These are phyloP conservation scores for Pythium rhizo-oryzae DNA, from an alignment of 352 stramenopile species.

Conservation along the genomic window DNA sequence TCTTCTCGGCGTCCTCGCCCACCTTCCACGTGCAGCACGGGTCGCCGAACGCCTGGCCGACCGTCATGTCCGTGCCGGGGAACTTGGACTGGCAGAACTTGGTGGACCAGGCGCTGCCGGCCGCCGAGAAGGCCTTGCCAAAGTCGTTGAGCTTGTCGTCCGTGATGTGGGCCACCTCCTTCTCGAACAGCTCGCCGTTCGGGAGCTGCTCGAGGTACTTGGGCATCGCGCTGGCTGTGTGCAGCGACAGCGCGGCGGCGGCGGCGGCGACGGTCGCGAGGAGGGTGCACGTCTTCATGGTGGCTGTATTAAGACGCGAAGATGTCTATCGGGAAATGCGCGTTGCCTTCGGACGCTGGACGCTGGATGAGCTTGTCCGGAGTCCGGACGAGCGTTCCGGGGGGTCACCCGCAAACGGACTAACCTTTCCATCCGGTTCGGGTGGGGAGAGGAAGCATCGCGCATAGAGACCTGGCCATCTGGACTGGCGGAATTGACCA, in stretches of 20 bases:
- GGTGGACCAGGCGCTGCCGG: conserved; percentile 34
- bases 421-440: not conserved
- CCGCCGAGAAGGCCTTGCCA: conserved; percentile 35
- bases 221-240: conserved; percentile 52
- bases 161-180: conserved; percentile 39
- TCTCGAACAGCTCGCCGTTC: conserved; percentile 41
- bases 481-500: not conserved
- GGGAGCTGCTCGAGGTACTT: conserved; percentile 41
- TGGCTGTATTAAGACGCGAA: conserved; percentile 13
- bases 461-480: not conserved
- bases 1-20: conserved; percentile 18
- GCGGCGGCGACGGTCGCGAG: conserved; percentile 74
- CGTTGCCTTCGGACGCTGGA: too few species aligned
- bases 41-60: conserved; percentile 57
- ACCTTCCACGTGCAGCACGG: conserved; percentile 48
- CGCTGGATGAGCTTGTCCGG: not conserved
- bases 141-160: conserved; percentile 41
- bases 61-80: conserved; percentile 42
- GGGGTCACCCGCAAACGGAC: too few species aligned
- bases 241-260: conserved; percentile 69
- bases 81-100: conserved; percentile 41
- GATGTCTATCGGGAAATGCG: not conserved
- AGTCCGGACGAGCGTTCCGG: too few species aligned
- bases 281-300: conserved; percentile 75
- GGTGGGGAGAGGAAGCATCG: too few species aligned